These are phyloP conservation scores for Globisporangium nodosum DNA, from an alignment of 352 stramenopile genomes.

Conservation along the genomic window DNA sequence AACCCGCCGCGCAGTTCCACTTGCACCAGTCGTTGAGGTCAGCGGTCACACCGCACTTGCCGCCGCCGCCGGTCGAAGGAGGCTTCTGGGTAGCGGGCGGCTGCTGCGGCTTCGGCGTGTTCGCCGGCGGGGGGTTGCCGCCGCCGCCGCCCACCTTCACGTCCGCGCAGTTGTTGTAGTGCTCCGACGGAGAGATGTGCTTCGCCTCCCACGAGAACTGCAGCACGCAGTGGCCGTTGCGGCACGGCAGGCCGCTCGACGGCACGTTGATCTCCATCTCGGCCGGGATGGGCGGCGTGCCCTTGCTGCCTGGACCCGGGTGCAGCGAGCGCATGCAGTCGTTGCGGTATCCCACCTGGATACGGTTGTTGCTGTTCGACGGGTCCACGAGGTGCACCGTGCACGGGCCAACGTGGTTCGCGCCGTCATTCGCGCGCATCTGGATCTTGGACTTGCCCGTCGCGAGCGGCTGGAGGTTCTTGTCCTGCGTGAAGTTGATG, in stretches of 20 bases:
- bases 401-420: constrained; percentile 37
- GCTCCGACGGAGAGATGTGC: constrained; percentile 16
- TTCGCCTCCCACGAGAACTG: neutral
- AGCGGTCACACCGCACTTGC: neutral
- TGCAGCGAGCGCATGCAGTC: constrained; percentile 42
- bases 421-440: constrained; percentile 34
- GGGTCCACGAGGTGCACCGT: constrained; percentile 31
- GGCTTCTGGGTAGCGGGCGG: neutral
- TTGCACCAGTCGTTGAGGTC: neutral
- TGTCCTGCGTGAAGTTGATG: constrained; percentile 25
- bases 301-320: constrained; percentile 21
- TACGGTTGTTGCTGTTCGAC: constrained; percentile 18
- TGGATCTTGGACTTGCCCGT: constrained; percentile 27
- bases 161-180: constrained; percentile 38
- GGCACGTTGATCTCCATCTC: constrained; percentile 31
- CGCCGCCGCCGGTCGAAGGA: neutral
- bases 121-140: neutral
- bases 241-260: constrained; percentile 17
- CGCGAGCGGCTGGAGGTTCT: constrained; percentile 22
- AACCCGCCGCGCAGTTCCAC: neutral
- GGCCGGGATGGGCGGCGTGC: constrained; percentile 21
- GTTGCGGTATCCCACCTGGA: constrained; percentile 26
- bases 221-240: constrained; percentile 6
- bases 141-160: constrained; percentile 16
- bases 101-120: neutral